These are phyloP conservation scores for Tetracladium marchalianum DNA, from an alignment of 495 filamentous ascomycete genomes.

Conservation along the genomic window DNA sequence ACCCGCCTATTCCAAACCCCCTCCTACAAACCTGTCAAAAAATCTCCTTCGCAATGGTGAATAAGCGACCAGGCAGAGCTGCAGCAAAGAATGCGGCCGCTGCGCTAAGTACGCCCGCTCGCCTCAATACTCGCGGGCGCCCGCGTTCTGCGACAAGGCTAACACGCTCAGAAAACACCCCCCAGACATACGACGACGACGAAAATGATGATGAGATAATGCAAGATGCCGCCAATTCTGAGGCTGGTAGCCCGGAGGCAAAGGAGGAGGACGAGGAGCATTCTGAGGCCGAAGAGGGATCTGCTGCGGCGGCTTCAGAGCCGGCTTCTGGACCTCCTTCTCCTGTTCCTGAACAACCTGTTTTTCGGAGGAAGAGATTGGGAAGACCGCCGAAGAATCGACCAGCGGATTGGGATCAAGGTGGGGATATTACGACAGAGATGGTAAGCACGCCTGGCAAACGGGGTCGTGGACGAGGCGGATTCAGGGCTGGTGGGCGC, in stretches of 20 bases:
- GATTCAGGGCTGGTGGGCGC: slow-evolving; percentile 58
- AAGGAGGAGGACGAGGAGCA: slow-evolving; percentile 31
- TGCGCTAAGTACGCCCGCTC: slow-evolving; percentile 28
- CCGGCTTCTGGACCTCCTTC: slow-evolving; percentile 29
- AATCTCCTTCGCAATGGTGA: slow-evolving; percentile 6
- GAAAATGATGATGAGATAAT: slow-evolving; percentile 43
- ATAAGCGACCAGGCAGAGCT: slow-evolving; percentile 30
- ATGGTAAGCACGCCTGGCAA: slow-evolving; percentile 46
- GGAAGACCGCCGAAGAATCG: slow-evolving; percentile 81
- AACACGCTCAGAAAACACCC: slow-evolving; percentile 37
- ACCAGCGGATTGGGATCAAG: slow-evolving; percentile 64
- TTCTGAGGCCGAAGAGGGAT: slow-evolving; percentile 27
- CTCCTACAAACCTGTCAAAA: not conserved
- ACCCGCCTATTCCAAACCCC: not conserved
- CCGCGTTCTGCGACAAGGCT: slow-evolving; percentile 8
- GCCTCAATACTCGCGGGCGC: not conserved
- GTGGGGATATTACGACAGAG: slow-evolving; percentile 40
- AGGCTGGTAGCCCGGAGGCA: slow-evolving; percentile 6
- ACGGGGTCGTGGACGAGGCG: slow-evolving; percentile 59
- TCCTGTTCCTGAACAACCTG: slow-evolving; percentile 37
- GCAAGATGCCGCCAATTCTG: slow-evolving; percentile 22
- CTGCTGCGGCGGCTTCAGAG: slow-evolving; percentile 29
- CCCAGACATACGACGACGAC: slow-evolving; percentile 34
- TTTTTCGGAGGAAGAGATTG: slow-evolving; percentile 63
- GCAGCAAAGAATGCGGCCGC: slow-evolving; percentile 36